Evolutionary conservation across 2,329 filamentous ascomycete genomes (phyloP), one percentile per base, ranked within the genome.

Genomic region (Pseudogymnoascus sp.): DNA sequence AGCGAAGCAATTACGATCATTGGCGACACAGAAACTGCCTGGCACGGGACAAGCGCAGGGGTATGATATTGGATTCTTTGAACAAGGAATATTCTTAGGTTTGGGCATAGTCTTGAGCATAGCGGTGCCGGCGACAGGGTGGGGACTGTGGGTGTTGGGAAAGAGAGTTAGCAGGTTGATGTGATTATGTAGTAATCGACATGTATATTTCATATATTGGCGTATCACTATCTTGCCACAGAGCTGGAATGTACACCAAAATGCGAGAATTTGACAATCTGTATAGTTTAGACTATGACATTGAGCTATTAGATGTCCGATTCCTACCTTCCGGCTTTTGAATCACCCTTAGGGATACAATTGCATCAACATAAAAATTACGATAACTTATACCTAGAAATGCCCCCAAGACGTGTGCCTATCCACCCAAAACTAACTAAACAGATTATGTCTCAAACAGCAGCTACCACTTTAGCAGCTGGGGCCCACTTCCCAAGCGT

Each of bases 401-500:
- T 22, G 2, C 39, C 16, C 39, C 16, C 16, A 41, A 41, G 8
- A 19, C 16, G 16, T 22, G 16, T 41, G 8, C n/a, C 11, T 41
- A 41, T 5, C 16, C 11, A 22, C 38, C 8, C 38, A 5, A 42
- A 36, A 42, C 11, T 42, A 42, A 12, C 39, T 5, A 11, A 42
- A 22, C 22, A 22, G 4, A 22, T 42, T 12, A 22, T 42, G 9
- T 3, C 8, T 39, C n/a, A 39, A 42, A 42, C 39, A 42, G 39
- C 16, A 42, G 39, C 39, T 42, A 9, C 16, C 39, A 42, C 39
- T 12, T 22, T 42, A 42, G 9, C 19, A 42, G 39, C 5, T 22
- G 39, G 4, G 39, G 38, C 7, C 75, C 75, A 77, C n/a, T 61
- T 60, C 4, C 82, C 82, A 65, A 85, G 71, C 0, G 80, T 84